These are phyloP conservation scores for Staphylotrichum longicolle DNA, from an alignment of 495 filamentous ascomycete species.

Conservation along the genomic window DNA sequence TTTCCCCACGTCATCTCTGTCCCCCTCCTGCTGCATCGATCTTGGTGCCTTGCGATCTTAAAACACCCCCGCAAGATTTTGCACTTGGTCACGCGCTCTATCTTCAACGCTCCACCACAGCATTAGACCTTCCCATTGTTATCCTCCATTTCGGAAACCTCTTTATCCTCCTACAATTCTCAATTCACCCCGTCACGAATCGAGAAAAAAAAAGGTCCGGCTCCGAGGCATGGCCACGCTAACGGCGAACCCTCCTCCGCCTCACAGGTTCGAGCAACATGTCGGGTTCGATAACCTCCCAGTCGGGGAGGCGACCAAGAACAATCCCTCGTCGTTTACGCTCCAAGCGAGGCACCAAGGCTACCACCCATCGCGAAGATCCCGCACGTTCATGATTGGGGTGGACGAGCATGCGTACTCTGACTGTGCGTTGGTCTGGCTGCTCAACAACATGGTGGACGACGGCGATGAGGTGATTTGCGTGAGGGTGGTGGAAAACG, in stretches of 20 bases:
- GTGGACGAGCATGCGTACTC: slow-evolving; percentile 95
- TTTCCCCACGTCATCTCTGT: slow-evolving; percentile 20
- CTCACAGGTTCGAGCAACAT: slow-evolving; percentile 56
- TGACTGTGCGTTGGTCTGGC: slow-evolving; percentile 90
- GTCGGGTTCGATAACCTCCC: slow-evolving; percentile 96
- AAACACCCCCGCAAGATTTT: slow-evolving; percentile 23
- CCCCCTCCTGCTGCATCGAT: background rate
- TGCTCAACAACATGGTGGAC: slow-evolving; percentile 90
- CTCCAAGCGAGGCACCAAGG: slow-evolving; percentile 86
- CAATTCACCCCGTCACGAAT: background rate
- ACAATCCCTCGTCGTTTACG: slow-evolving; percentile 79
- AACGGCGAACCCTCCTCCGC: slow-evolving; percentile 36
- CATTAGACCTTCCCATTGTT: background rate
- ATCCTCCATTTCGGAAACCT: background rate
- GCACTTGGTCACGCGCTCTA: background rate
- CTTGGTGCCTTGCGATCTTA: background rate
- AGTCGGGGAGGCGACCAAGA: slow-evolving; percentile 59
- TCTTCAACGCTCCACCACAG: background rate
- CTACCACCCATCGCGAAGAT: slow-evolving; percentile 78
- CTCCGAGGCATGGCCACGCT: slow-evolving; percentile 44
- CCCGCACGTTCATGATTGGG: slow-evolving; percentile 89
- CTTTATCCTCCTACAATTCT: background rate
- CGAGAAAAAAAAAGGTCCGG: background rate
- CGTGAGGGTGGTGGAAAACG: slow-evolving; percentile 84
- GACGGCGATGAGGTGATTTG: slow-evolving; percentile 97